Evolutionary conservation across 2,329 filamentous ascomycete genomes (phyloP).

Genomic region (Rosellinia necatrix): DNA sequence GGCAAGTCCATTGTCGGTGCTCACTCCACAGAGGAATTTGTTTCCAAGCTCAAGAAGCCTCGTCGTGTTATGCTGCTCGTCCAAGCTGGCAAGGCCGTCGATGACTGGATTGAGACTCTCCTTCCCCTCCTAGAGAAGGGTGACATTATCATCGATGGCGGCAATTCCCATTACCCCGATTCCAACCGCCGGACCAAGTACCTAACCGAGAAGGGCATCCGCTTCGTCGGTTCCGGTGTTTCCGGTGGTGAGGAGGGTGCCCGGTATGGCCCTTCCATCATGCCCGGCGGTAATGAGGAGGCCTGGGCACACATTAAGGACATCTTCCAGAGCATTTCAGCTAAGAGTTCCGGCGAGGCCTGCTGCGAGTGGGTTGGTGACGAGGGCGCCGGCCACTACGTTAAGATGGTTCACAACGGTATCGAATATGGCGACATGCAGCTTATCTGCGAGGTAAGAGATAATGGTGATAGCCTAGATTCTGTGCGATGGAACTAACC

Average conservation of each 20-base stretch:
- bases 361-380: constrained; percentile 99
- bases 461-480: neutral
- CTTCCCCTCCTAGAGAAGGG: constrained; percentile 80
- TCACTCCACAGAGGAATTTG: constrained; percentile 91
- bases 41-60: constrained; percentile 94
- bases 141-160: constrained; percentile 99
- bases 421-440: constrained; percentile 99
- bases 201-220: constrained; percentile 83
- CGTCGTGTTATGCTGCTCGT: constrained; percentile 98
- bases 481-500: constrained; percentile 7
- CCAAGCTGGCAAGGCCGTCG: constrained; percentile 96
- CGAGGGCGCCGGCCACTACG: constrained; percentile 99
- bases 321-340: constrained; percentile 95
- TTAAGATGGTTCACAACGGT: constrained; percentile 99
- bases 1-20: constrained; percentile 95
- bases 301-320: constrained; percentile 99
- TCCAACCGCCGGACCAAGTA: constrained; percentile 96
- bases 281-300: constrained; percentile 98
- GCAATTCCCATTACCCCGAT: constrained; percentile 99
- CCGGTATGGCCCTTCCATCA: constrained; percentile 93
- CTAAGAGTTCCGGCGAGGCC: constrained; percentile 95
- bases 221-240: constrained; percentile 95
- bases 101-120: constrained; percentile 97
- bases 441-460: constrained; percentile 93
- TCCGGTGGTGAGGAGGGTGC: constrained; percentile 99